Evolutionary conservation across 257 asterid genomes (phyloP).

Genomic region (Solanum commersonii): DNA sequence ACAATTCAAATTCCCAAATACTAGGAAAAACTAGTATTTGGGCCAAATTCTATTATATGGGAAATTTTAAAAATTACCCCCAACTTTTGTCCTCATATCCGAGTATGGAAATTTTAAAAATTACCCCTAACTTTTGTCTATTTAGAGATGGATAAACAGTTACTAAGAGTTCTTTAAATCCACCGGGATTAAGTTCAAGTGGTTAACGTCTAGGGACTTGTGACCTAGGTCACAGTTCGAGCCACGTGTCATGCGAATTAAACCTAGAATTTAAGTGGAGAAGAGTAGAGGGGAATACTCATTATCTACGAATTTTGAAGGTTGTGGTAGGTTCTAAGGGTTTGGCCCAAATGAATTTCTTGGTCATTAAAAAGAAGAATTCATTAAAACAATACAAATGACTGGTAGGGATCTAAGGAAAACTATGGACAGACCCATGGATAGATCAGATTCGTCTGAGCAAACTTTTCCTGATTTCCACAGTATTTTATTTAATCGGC

Average conservation of each 20-base stretch:
- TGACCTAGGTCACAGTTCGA: not conserved
- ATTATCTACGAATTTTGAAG: not conserved
- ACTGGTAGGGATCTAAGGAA: not conserved
- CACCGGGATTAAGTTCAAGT: not conserved
- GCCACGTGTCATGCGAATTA: not conserved
- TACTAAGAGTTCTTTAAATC: not conserved
- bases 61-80: not conserved
- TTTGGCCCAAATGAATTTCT: not conserved
- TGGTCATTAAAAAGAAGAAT: not conserved
- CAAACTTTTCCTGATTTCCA: not conserved
- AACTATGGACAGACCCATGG: not conserved
- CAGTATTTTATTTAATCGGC: not conserved
- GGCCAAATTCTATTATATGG: not conserved
- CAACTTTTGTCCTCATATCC: not conserved
- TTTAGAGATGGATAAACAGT: not conserved
- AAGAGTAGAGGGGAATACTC: not conserved
- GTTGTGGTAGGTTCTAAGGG: not conserved
- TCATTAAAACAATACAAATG: not conserved
- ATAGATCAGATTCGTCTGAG: not conserved
- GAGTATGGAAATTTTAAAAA: not conserved
- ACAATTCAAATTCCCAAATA: not conserved
- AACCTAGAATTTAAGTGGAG: not conserved
- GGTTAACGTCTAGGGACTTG: not conserved
- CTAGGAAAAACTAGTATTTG: not conserved
- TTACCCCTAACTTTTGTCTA: not conserved